Evolutionary conservation across 1,284 basidiomycete genomes (phyloP), one percentile per base, ranked within the genome.

Genomic region (Pascua guehoae): DNA sequence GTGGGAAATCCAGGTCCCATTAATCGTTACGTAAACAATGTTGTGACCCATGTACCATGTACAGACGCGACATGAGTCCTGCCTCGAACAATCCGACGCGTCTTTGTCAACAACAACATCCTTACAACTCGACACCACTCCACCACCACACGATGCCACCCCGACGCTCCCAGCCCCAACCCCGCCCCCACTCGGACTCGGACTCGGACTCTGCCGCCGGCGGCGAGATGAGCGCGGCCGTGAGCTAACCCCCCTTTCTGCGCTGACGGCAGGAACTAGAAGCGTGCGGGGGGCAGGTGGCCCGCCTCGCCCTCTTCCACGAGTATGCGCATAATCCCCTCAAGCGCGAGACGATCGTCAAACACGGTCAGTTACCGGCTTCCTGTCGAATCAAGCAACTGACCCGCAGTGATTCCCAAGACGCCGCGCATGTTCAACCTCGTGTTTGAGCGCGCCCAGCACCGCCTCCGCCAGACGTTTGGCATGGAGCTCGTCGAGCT

Each of bases 401-500:
- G 54, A 17, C 49, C 39, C 3, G 7, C 57, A 75, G 72, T 71
- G 2, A 48, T 70, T 2, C 68, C 68, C 1, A 57, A 64, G 5
- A 58, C 65, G 18, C 24, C 58, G 15, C 51, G 65, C 49, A 61
- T 61, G 2, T 72, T 68, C 60, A 63, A 60, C 12, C 47, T 59
- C 0, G 62, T 77, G 11, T 60, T 71, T n/a, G 57, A 49, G 1
- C 56, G 51, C 4, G 73, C 73, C 5, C 72, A 74, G 51, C 15
- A 24, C 4, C 61, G 66, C 4, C 61, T 77, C 4, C 57, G 65
- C 4, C 39, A 48, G 2, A 66, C 54, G 8, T 71, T 76, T 39
- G 76, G 75, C 0, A 71, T 76, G 65, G 73, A 77, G 60, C 58
- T 78, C 12, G 63, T 66, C 51, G 73, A 75, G 53, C 58, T 76